phyloP scores from a whole-genome alignment of 116 monocot species.

The Iris pallida region DNA sequence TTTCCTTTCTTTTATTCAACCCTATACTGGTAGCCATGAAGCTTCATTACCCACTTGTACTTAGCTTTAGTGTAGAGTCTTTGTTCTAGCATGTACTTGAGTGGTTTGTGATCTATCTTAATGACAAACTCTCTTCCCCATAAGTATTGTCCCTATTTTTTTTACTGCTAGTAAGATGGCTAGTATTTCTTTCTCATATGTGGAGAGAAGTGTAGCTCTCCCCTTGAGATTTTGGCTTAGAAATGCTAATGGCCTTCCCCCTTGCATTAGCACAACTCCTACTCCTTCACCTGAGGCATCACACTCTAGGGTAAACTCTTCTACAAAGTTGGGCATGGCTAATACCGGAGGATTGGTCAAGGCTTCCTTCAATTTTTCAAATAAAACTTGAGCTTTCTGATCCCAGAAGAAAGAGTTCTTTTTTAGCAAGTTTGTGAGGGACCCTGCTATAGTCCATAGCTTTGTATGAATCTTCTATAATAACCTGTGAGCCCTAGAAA shows the following conservation, averaged over 20 bases:
- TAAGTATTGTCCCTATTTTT: constrained; percentile 6
- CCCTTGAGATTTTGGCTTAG: not conserved
- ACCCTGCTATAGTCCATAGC: too few species aligned
- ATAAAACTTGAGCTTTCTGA: too few species aligned
- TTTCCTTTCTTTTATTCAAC: too few species aligned
- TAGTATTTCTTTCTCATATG: constrained; percentile 15
- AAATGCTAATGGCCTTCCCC: not conserved
- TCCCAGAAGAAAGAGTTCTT: too few species aligned
- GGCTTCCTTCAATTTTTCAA: constrained; percentile 6
- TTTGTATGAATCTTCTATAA: too few species aligned
- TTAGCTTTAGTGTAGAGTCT: not conserved
- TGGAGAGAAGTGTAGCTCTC: not conserved
- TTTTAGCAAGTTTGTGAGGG: too few species aligned
- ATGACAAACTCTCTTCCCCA: constrained; percentile 6
- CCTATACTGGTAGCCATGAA: too few species aligned
- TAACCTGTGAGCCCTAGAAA: too few species aligned
- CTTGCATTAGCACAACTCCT: constrained; percentile 9
- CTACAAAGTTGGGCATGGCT: constrained; percentile 9
- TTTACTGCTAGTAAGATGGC: not conserved
- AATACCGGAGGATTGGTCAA: constrained; percentile 4
- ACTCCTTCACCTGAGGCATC: constrained; percentile 5
- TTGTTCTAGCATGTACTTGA: constrained; percentile 19
- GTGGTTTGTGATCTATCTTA: constrained; percentile 16
- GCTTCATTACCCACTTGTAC: too few species aligned
- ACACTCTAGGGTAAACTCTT: constrained; percentile 6